Evolutionary conservation across 208 protist genomes (phyloP).

Genomic region (Naegleria fowleri): DNA sequence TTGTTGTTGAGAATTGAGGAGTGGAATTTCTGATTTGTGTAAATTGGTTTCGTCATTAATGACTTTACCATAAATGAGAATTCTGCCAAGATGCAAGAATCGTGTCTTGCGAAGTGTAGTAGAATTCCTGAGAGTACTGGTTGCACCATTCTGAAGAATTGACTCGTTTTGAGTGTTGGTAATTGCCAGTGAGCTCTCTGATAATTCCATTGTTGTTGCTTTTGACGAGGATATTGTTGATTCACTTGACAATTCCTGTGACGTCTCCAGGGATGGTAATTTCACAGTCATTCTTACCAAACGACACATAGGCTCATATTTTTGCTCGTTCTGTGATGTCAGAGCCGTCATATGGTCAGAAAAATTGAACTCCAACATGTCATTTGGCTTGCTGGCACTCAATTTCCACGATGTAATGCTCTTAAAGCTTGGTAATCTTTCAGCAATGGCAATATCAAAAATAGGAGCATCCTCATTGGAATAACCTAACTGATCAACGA

Average conservation of each 20-base stretch:
- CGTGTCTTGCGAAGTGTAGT: not conserved
- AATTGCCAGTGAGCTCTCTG: not conserved
- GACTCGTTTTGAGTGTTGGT: not conserved
- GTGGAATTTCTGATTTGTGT: not conserved
- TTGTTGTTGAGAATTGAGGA: not conserved
- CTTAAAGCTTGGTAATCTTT: not conserved
- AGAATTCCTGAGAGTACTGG: not conserved
- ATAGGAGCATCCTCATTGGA: not conserved
- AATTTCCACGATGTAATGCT: not conserved
- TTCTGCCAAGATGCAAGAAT: not conserved
- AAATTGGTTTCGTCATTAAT: not conserved
- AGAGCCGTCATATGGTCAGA: not conserved
- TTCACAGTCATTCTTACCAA: not conserved
- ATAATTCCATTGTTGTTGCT: no score
- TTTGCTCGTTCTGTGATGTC: not conserved
- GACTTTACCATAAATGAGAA: not conserved
- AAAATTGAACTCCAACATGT: not conserved
- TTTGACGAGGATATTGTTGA: no score
- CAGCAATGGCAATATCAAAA: not conserved
- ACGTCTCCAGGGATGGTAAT: not conserved
- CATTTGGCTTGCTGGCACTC: not conserved
- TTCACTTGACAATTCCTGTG: no score
- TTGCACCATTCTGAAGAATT: not conserved
- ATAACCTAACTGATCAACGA: constrained; percentile 1
- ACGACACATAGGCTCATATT: not conserved